Evolutionary conservation across 805 yeast species (phyloP), one percentile per base, ranked within the genome.

Genomic region (Candida incommunis): DNA sequence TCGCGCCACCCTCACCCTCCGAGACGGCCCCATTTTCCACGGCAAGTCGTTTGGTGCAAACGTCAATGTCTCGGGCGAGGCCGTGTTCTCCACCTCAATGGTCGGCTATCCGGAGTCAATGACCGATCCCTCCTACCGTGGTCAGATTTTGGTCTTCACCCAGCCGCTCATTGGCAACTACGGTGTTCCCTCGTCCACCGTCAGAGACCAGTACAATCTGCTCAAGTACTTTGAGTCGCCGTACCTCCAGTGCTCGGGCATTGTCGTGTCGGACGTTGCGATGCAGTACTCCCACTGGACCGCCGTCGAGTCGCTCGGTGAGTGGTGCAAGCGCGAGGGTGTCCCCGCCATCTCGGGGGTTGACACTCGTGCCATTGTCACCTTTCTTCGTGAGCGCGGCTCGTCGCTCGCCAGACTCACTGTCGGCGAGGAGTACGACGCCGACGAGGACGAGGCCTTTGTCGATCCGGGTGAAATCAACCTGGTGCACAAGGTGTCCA

Each of bases 261-360:
- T 92, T 48, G 95, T 92, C 42, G 98, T 92, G 23, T 83, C 95
- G 40, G 96, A 92, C 60, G 95, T 77, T 45, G 97, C 98, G 21
- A 75, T 88, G 73, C 75, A 87, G 62, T 86, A 90, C 66, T 85
- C 96, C n/a, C 99, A 92, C 64, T 92, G 98, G 98, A 88, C 97
- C 29, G 99, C 99, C 2, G 95, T 92, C 26, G 97, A 92, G 69
- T 81, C 94, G 18, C 73, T 92, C 47, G 82, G 85, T 48, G 84
- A 83, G 55, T 92, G 97, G 98, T 92, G 98, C 70, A 77, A 83
- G 66, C 80, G 95, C 61, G 94, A 87, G 55, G 95, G 95, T 40
- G 92, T 94, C 46, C 94, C 97, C 46, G 94, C 96, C 41, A 82
- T 92, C 56, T 78, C 96, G 40, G 98, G 96, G 50, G 96, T 92